phyloP scores from a whole-genome alignment of 2,329 filamentous ascomycete genomes.

The Leptographium galeiforme region DNA sequence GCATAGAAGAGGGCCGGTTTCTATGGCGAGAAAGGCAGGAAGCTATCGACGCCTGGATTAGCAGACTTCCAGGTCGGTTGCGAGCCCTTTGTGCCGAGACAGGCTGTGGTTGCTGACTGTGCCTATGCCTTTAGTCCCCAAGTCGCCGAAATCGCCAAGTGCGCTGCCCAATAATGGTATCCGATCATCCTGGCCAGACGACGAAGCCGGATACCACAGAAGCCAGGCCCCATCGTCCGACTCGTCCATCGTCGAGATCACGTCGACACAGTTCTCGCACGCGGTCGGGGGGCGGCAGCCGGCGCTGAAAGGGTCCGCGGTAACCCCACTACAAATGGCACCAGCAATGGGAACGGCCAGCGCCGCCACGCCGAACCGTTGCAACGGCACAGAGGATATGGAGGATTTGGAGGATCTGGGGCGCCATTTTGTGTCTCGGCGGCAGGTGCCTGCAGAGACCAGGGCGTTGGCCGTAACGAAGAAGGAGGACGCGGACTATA shows the following conservation, averaged over 20 bases:
- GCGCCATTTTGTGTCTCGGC: too few species aligned
- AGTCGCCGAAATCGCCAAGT: neutral
- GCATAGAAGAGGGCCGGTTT: slow-evolving; percentile 5
- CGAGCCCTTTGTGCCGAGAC: neutral
- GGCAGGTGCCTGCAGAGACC: neutral
- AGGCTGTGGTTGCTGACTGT: neutral
- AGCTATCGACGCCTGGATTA: slow-evolving; percentile 1
- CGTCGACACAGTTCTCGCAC: slow-evolving; percentile 5
- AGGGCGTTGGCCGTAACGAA: neutral
- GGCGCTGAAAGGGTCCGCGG: neutral
- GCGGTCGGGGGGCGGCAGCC: neutral
- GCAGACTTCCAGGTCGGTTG: neutral
- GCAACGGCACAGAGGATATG: too few species aligned
- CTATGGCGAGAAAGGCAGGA: slow-evolving; percentile 6
- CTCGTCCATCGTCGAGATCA: slow-evolving; percentile 9
- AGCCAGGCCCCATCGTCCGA: neutral
- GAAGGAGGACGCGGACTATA: neutral
- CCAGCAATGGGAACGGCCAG: too few species aligned
- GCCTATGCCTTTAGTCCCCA: neutral
- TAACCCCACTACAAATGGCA: neutral
- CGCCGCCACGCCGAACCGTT: too few species aligned
- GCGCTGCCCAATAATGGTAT: neutral
- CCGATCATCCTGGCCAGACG: neutral
- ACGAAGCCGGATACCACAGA: neutral
- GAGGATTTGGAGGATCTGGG: too few species aligned